phyloP scores from a whole-genome alignment of 371 early-diverging fungal genomes.

The Enteropsectra breve region DNA sequence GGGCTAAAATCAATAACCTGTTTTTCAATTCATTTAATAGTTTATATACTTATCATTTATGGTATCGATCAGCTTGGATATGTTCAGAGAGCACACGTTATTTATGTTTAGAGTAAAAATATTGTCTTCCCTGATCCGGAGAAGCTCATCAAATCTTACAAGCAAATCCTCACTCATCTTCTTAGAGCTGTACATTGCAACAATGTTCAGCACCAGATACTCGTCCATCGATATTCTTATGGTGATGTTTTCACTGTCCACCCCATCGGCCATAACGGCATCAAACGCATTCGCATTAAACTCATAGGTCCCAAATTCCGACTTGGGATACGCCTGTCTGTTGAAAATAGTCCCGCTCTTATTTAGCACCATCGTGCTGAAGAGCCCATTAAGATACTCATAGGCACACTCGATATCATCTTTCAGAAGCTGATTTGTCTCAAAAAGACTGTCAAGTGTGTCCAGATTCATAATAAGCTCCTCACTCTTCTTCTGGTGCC shows the following conservation, averaged over 20 bases:
- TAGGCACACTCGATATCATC: conserved; percentile 65
- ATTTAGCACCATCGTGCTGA: conserved; percentile 37
- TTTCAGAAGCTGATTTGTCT: conserved; percentile 70
- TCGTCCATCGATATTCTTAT: conserved; percentile 34
- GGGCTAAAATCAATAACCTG: too few species aligned
- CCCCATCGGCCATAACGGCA: conserved; percentile 62
- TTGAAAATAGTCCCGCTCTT: conserved; percentile 23
- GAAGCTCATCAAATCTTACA: conserved; percentile 54
- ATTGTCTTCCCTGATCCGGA: conserved; percentile 34
- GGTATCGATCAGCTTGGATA: conserved; percentile 41
- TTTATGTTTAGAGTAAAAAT: conserved; percentile 26
- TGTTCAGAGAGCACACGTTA: conserved; percentile 34
- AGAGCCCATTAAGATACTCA: conserved; percentile 46
- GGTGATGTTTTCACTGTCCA: conserved; percentile 39
- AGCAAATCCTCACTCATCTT: conserved; percentile 16
- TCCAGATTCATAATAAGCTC: conserved; percentile 53
- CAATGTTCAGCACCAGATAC: conserved; percentile 39
- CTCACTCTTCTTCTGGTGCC: conserved; percentile 27
- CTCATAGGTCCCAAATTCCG: conserved; percentile 88
- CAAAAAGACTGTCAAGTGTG: conserved; percentile 47
- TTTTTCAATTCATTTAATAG: conserved; percentile 18
- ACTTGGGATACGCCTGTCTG: conserved; percentile 58
- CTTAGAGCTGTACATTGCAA: conserved; percentile 34
- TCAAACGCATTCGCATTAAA: conserved; percentile 78
- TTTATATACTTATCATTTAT: conserved; percentile 55